Evolutionary conservation across 768 basidiomycete species (phyloP), one percentile per base, ranked within the genome.

Genomic region (Lactarius deliciosus): DNA sequence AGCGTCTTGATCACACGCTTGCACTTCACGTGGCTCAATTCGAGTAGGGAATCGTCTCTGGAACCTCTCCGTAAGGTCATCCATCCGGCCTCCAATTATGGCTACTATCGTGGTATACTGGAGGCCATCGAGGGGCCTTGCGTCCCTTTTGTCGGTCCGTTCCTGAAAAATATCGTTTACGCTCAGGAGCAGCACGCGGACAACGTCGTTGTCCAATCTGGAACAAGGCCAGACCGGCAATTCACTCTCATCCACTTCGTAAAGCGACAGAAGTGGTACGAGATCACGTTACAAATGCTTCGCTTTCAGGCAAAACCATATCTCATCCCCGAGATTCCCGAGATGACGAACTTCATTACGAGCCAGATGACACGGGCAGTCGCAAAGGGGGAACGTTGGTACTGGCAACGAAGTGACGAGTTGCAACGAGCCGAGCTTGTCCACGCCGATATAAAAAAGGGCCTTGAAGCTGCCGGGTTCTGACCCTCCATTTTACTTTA

Each of bases 401-500:
- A 85, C 68, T 87, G 85, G 85, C 73, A 75, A 65, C 81, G 80
- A 74, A 86, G 86, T 71, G 80, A 85, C 70, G 86, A 87, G 65
- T 77, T 89, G 53, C 85, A 85, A 75, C 81, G 82, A 57, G 75
- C 78, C 32, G 87, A 90, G 75, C 70, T 85, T 54, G 80, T 82
- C 34, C 81, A 87, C 74, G 85, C 85, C 36, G 86, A 89, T 73
- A 86, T 89, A 64, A 79, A 86, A 70, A 86, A 82, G 72, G 86
- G 86, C n/a, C 75, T 89, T 50, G 86, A 88, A 75, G 83, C 83
- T 34, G 87, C 87, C 57, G 87, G 87, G 9, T 89, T 90, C 72
- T 89, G 74, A 76, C 75, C 61, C 53, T 56, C 22, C 25, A 28
- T 28, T 55, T 41, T 54, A 50, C 55, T 58, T 34, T 56, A 25